Conservation (phyloP, 805 yeast genomes). For the Tanozyma kutaoensis region DNA sequence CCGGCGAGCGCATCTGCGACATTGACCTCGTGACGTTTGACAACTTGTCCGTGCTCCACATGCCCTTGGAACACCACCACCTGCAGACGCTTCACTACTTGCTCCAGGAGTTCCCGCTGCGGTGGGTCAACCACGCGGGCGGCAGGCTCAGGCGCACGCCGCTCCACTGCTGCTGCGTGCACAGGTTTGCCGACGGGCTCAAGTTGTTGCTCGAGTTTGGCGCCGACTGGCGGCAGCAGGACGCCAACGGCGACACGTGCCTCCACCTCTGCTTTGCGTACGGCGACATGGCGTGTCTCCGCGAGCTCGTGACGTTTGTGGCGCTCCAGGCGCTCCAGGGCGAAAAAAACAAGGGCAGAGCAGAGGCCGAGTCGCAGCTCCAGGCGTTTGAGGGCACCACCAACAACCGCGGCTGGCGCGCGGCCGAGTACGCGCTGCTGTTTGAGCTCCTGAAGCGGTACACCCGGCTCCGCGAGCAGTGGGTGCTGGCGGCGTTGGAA, state of each 20-base stretch:
- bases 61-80: conserved; percentile 45
- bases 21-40: conserved; percentile 34
- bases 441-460: conserved; percentile 15
- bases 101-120: conserved; percentile 31
- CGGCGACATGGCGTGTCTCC: conserved; percentile 43
- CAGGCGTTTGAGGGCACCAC: conserved; percentile 16
- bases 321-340: background rate
- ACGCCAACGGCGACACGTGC: conserved; percentile 21
- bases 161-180: conserved; percentile 51
- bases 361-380: background rate
- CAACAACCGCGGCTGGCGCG: conserved; percentile 47
- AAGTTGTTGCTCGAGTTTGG: conserved; percentile 58
- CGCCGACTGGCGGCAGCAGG: conserved; percentile 29
- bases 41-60: conserved; percentile 55
- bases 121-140: conserved; percentile 43
- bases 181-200: conserved; percentile 51
- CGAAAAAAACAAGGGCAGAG: too few relatives aligned
- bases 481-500: too few relatives aligned
- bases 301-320: conserved; percentile 8
- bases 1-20: conserved; percentile 4
- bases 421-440: conserved; percentile 17
- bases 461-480: conserved; percentile 2
- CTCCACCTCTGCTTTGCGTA: conserved; percentile 38
- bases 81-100: conserved; percentile 63
- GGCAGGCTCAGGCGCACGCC: conserved; percentile 40